Conservation (phyloP, 2,329 filamentous ascomycete genomes). For the Trichophyton benhamiae region DNA sequence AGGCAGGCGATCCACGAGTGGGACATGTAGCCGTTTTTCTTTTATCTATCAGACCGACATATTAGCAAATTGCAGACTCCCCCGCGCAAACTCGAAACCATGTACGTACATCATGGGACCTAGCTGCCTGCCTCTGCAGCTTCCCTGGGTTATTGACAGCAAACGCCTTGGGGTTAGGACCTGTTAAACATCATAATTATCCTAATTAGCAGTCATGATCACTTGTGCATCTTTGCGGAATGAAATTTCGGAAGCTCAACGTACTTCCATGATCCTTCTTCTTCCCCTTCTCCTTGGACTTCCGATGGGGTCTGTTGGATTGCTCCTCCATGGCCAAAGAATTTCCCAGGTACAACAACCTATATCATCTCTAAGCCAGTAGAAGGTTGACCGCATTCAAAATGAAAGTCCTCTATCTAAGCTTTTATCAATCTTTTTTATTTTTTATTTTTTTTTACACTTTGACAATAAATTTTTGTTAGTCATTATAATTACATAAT, state of each 20-base stretch:
- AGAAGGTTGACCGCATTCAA: neutral
- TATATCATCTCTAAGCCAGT: neutral
- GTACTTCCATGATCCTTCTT: constrained; percentile 21
- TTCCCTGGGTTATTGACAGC: constrained; percentile 71
- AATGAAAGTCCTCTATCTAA: neutral
- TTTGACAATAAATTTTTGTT: neutral
- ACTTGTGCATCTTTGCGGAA: neutral
- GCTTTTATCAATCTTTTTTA: neutral
- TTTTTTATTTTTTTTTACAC: neutral
- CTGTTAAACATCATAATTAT: constrained; percentile 29
- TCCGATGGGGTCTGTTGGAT: constrained; percentile 71
- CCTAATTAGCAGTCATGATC: neutral
- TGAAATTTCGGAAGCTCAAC: constrained; percentile 3
- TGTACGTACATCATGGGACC: constrained; percentile 41
- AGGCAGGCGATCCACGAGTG: constrained; percentile 85
- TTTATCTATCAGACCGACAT: constrained; percentile 51
- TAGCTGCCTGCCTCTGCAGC: constrained; percentile 54
- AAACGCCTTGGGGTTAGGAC: constrained; percentile 81
- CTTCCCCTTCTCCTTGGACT: constrained; percentile 81
- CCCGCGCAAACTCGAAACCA: neutral
- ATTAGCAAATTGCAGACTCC: neutral
- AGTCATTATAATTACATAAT: neutral
- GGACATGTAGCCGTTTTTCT: constrained; percentile 93
- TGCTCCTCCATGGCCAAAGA: constrained; percentile 60
- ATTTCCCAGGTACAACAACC: neutral